Base-by-base conservation (phyloP, 2,329 filamentous ascomycete species). In the Dendryphion nanum region DNA sequence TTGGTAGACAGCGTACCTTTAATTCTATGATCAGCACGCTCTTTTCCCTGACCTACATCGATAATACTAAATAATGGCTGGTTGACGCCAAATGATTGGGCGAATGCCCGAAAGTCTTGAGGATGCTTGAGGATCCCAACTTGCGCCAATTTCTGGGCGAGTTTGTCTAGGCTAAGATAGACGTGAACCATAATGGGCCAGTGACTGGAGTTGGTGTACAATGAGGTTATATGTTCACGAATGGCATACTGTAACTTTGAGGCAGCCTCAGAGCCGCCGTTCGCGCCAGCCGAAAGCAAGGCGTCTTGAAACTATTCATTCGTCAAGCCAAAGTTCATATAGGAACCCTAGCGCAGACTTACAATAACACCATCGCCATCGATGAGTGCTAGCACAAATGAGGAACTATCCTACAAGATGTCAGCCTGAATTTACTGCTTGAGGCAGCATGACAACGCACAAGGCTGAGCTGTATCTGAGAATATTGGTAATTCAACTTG, bases 331-430 rank as follows among this genome's bases (percentile, higher is more conserved):
- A n/a, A n/a, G n/a, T n/a, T n/a, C n/a, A n/a, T n/a, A n/a, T n/a
- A n/a, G n/a, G n/a, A n/a, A n/a, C n/a, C n/a, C 23, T 26, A 30
- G 8, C 17, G 7, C 6, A 28, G 17, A 59, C 64, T 55, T 53
- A 70, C 68, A 36, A 71, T 61, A 46, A 69, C 69, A 17, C 71
- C 71, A 55, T 75, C 72, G n/a, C 72, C 72, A 53, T 75, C 72
- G 32, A 75, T 69, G 32, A 74, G 51, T 26, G 63, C 69, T 50
- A 73, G 51, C 10, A 70, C 68, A 41, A 74, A 74, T 14, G 69
- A 65, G 43, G 61, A 69, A 6, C 48, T 42, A 26, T 66, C 58
- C 59, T 64, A 35, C 23, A 23, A 18, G 5, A n/a, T 6, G 15
- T 30, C 20, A 24, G 61, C 30, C 32, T 58, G 48, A 23, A 48